A percentile compares a stretch with the other conserved stretches of the same genome.
Evolutionary conservation across 225 moss, liverwort and hornwort species (phyloP).

Genomic region (Climacium dendroides): DNA sequence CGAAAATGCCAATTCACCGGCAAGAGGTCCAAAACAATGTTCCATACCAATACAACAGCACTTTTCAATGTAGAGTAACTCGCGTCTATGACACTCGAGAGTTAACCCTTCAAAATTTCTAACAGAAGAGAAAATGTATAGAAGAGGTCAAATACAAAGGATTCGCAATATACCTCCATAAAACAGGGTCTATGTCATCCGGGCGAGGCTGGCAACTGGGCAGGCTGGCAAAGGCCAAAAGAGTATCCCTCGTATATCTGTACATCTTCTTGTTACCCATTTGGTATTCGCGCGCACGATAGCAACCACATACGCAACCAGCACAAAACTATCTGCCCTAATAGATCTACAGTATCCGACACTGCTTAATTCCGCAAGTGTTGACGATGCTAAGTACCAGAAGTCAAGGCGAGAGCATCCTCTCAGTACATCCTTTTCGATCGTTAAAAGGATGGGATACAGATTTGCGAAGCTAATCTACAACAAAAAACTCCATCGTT

Average conservation of each 20-base stretch:
- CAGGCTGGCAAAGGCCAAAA: slow-evolving; percentile 71
- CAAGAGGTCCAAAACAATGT: background rate
- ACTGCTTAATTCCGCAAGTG: slow-evolving; percentile 4
- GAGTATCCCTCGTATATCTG: slow-evolving; percentile 64
- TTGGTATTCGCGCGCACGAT: background rate
- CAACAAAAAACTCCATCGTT: background rate
- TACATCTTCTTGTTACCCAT: slow-evolving; percentile 40
- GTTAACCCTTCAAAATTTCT: background rate
- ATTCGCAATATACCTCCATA: slow-evolving; percentile 58
- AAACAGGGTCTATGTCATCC: slow-evolving; percentile 74
- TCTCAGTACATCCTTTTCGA: background rate
- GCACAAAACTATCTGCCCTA: slow-evolving; percentile 15
- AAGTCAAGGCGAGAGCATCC: background rate
- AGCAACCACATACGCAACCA: slow-evolving; percentile 15
- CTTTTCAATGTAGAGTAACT: background rate
- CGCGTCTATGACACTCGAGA: background rate
- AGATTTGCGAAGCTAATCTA: background rate
- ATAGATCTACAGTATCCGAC: slow-evolving; percentile 10
- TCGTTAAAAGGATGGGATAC: background rate
- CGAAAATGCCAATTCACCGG: background rate
- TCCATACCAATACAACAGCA: background rate
- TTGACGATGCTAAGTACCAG: background rate
- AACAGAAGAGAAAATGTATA: background rate
- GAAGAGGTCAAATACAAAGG: background rate
- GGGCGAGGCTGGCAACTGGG: slow-evolving; percentile 77